Evolutionary conservation across 768 basidiomycete species (phyloP).

Genomic region (Lactarius akahatsu): DNA sequence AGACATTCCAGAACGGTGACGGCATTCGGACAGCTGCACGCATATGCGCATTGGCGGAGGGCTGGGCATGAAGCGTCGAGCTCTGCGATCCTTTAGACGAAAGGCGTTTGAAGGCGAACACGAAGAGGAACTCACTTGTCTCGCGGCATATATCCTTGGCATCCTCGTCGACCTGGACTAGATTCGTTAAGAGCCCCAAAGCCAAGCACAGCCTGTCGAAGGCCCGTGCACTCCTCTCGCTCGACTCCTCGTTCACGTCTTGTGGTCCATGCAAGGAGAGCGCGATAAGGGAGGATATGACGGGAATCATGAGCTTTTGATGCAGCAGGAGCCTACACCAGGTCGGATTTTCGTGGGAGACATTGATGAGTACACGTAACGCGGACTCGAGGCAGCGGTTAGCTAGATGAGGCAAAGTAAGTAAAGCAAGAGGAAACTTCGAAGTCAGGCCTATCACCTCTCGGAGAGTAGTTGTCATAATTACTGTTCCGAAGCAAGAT

Average conservation of each 20-base stretch:
- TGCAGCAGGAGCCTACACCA: conserved; percentile 58
- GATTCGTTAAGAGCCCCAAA: conserved; percentile 72
- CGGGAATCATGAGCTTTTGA: conserved; percentile 46
- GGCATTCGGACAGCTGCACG: conserved; percentile 52
- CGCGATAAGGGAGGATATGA: conserved; percentile 49
- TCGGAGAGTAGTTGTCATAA: conserved; percentile 25
- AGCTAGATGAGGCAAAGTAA: conserved; percentile 33
- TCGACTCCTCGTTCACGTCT: conserved; percentile 27
- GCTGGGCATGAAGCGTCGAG: conserved; percentile 53
- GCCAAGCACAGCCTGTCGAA: conserved; percentile 76
- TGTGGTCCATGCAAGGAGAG: conserved; percentile 37
- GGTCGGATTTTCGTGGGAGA: conserved; percentile 58
- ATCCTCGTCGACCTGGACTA: conserved; percentile 59
- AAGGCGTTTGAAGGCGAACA: conserved; percentile 1
- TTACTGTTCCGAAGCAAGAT: conserved; percentile 35
- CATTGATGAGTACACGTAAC: conserved; percentile 66
- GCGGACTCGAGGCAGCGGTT: conserved; percentile 53
- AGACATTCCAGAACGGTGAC: conserved; percentile 53
- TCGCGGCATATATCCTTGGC: conserved; percentile 48
- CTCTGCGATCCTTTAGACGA: conserved; percentile 37
- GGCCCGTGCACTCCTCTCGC: conserved; percentile 40
- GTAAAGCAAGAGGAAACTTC: conserved; percentile 3
- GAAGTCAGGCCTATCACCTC: conserved; percentile 6
- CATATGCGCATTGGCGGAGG: conserved; percentile 47
- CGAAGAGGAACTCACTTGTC: conserved; percentile 46